These are phyloP conservation scores for Thozetella sp. DNA, from an alignment of 495 filamentous ascomycete genomes.

Conservation along the genomic window DNA sequence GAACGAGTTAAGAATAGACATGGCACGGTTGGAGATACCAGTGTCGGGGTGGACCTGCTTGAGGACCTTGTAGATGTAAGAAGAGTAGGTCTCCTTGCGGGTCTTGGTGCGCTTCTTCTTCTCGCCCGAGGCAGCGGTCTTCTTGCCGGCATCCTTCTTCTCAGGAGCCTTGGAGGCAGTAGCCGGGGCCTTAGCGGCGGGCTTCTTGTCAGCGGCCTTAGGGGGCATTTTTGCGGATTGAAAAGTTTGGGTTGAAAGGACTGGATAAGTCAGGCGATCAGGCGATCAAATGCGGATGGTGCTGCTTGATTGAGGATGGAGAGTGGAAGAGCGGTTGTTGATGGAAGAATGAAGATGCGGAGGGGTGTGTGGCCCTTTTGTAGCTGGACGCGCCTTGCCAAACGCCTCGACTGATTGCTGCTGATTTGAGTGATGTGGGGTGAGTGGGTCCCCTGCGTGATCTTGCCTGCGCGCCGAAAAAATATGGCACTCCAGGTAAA, in stretches of 20 bases:
- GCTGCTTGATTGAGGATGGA: constrained; percentile 28
- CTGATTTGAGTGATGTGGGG: constrained; percentile 25
- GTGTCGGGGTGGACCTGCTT: constrained; percentile 99
- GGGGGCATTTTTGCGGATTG: constrained; percentile 78
- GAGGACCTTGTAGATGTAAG: constrained; percentile 99
- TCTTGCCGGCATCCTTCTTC: constrained; percentile 99
- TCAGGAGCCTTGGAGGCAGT: constrained; percentile 71
- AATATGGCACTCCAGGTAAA: constrained; percentile 10
- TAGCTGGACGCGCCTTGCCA: constrained; percentile 48
- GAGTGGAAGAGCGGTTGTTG: constrained; percentile 43
- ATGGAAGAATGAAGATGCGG: constrained; percentile 46
- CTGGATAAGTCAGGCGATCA: constrained; percentile 22
- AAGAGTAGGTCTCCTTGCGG: constrained; percentile 99
- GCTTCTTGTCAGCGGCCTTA: constrained; percentile 97
- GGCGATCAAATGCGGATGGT: constrained; percentile 37
- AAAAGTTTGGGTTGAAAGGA: constrained; percentile 23
- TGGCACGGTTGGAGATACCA: constrained; percentile 99
- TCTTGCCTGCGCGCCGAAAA: constrained; percentile 26
- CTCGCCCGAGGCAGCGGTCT: constrained; percentile 91
- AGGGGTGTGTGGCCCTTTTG: constrained; percentile 49
- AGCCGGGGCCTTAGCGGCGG: constrained; percentile 95
- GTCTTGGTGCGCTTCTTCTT: constrained; percentile 99
- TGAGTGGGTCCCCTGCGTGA: constrained; percentile 19
- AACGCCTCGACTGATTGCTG: constrained; percentile 46
- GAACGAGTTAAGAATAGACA: constrained; percentile 99